Percentiles rank a stretch among this genome's conserved stretches.
Conservation (phyloP, 208 protist genomes). For the Leishmania mexicana region DNA sequence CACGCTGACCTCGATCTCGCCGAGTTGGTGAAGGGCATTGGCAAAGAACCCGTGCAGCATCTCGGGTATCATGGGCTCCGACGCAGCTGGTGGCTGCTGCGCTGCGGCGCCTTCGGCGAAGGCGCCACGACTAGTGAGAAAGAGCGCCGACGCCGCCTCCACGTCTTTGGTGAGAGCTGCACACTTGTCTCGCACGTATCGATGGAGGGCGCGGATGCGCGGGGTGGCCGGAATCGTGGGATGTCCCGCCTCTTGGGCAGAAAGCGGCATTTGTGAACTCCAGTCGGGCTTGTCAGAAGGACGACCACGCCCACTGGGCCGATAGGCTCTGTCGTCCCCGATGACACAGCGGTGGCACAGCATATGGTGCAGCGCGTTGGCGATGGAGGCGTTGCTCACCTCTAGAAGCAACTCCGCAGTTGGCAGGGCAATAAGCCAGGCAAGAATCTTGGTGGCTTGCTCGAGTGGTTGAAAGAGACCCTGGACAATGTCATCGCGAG, state of each 20-base stretch:
- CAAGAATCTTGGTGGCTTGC: constrained; percentile 48
- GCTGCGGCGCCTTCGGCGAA: constrained; percentile 1
- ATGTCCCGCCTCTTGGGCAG: not conserved
- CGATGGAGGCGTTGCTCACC: constrained; percentile 54
- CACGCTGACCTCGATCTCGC: constrained; percentile 61
- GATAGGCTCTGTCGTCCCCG: constrained; percentile 17
- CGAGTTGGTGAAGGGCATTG: constrained; percentile 48
- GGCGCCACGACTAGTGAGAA: constrained; percentile 4
- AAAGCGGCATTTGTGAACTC: not conserved
- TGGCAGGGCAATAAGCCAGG: constrained; percentile 58
- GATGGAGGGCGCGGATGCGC: constrained; percentile 30
- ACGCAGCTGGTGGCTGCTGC: constrained; percentile 7
- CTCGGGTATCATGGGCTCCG: constrained; percentile 39
- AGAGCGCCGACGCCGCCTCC: constrained; percentile 36
- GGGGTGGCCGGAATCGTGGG: constrained; percentile 10
- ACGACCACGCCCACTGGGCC: not conserved
- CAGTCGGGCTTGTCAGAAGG: not conserved
- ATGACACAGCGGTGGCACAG: constrained; percentile 65
- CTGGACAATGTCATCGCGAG: constrained; percentile 47
- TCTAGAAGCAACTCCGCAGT: constrained; percentile 46
- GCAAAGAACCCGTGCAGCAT: constrained; percentile 39
- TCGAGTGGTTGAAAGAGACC: constrained; percentile 47
- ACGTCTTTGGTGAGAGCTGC: constrained; percentile 43
- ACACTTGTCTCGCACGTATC: constrained; percentile 39
- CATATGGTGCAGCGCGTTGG: constrained; percentile 62